Base-by-base conservation (phyloP, 163 green algal genomes). In the Scenedesmus sp. region DNA sequence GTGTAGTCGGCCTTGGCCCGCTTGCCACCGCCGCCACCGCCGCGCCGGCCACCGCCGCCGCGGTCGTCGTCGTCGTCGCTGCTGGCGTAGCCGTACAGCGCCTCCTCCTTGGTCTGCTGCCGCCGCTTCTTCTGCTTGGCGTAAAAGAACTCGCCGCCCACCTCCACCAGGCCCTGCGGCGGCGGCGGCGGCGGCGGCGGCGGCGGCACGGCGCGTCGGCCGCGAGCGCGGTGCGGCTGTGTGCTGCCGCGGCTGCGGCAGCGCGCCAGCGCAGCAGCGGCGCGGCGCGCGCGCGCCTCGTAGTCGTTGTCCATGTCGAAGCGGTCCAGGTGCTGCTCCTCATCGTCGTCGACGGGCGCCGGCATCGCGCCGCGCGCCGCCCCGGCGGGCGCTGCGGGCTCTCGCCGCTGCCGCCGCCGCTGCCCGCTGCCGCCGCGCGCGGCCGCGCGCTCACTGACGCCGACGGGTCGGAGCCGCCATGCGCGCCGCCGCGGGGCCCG, bases 101-200 rank as follows among this genome's bases (percentile, higher is more conserved):
- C 75, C 7, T 98, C 94, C 3, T 98, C 95, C 17, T 86, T 69
- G 0, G 88, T 96, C 58, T 97, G 91, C 65, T 80, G 62, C 24
- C 63, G 33, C 47, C 60, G 66, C 44, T 78, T 70, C 29, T 53
- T 51, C 28, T 70, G 33, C 20, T 57, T 24, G 7, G 42, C 80
- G 83, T 92, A 95, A 65, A 94, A 96, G 69, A 94, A 97, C 78
- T 98, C 95, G 11, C 89, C 94, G 11, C 86, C 92, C 0, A 98
- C 91, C 76, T 87, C 95, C 75, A 96, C 56, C 0, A 89, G 91
- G 11, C 87, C 95, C 69, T 98, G 92, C 64, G 86, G 53, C 75
- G 26, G 18, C 14, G 26, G 20, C 18, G 48, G n/a, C n/a, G n/a
- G n/a, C n/a, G n/a, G n/a, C n/a, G n/a, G n/a, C n/a, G n/a, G n/a